Evolutionary conservation across 1,139 yeast species (phyloP).

Genomic region (Zygosaccharomyces pseudobailii): DNA sequence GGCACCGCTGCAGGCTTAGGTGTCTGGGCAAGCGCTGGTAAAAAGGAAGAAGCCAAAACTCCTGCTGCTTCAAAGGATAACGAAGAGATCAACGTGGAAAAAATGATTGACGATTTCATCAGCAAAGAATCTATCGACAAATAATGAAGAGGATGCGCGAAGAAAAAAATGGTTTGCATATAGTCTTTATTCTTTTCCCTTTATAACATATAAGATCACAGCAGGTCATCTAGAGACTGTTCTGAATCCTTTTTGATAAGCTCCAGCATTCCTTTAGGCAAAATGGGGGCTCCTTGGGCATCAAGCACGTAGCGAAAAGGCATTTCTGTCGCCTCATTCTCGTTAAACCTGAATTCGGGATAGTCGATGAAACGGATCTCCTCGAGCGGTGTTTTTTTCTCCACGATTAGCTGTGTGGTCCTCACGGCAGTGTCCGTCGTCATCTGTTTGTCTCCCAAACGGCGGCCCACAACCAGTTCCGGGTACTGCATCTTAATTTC

Average conservation of each 20-base stretch:
- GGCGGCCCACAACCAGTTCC: slow-evolving; percentile 60
- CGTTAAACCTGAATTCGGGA: slow-evolving; percentile 86
- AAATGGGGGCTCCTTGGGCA: slow-evolving; percentile 58
- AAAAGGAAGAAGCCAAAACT: slow-evolving; percentile 34
- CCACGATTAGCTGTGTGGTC: slow-evolving; percentile 74
- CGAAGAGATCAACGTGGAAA: slow-evolving; percentile 60
- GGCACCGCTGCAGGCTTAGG: slow-evolving; percentile 36
- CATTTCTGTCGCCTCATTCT: slow-evolving; percentile 93
- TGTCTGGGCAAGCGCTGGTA: slow-evolving; percentile 36
- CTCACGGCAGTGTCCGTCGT: slow-evolving; percentile 96
- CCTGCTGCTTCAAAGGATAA: slow-evolving; percentile 35
- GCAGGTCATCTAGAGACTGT: slow-evolving; percentile 56
- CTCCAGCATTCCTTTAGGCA: slow-evolving; percentile 88
- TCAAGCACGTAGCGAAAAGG: slow-evolving; percentile 83
- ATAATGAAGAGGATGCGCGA: slow-evolving; percentile 6
- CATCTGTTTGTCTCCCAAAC: slow-evolving; percentile 88
- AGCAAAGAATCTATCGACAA: slow-evolving; percentile 21
- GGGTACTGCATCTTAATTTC: slow-evolving; percentile 76
- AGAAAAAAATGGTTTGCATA: neutral
- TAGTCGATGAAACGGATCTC: slow-evolving; percentile 81
- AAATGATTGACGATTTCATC: slow-evolving; percentile 41
- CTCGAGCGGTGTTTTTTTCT: slow-evolving; percentile 52
- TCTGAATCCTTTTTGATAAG: slow-evolving; percentile 81
- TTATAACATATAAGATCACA: slow-evolving; percentile 11
- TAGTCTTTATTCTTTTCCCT: slow-evolving; percentile 3